Base-by-base conservation (phyloP, 495 filamentous ascomycete species). In the Glarea lozoyensis region DNA sequence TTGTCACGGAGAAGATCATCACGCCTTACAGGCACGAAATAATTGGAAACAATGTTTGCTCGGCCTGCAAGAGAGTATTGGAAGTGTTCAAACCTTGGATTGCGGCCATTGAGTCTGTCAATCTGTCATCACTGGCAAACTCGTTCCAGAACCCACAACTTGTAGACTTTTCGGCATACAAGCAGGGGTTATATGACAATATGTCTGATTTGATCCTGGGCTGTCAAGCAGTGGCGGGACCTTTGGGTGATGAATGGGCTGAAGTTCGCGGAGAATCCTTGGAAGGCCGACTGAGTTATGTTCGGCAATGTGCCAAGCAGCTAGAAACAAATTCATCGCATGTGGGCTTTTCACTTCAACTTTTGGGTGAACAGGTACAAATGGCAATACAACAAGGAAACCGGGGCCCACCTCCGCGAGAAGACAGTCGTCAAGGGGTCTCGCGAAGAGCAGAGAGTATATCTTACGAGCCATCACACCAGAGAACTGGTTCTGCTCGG, bases 181-280 rank as follows among this genome's bases (percentile, higher is more conserved):
- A 96, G 64, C 92, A 98, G 57, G 78, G 80, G 45, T 64, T 93
- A 23, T 96, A 96, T 58, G 92, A 97, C 63, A 81, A 84, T 16
- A 83, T 94, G 46, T 87, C 86, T 32, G 92, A 98, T 56, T 73
- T 98, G 33, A 63, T 96, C 10, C 57, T 95, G 15, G 78, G 81
- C 42, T 94, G 88, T 58, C 90, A 97, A 60, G 78, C 79, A 6
- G 80, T 96, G 10, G 82, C 89, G 10, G 84, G 86, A 11, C 90
- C 93, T 24, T 66, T 98, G 21, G 84, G 81, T 10, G 92, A 98
- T 58, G 92, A 98, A 61, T 98, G 92, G 92, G 77, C 88, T 16
- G 88, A 93, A 52, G 65, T 84, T 10, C 78, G 89, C n/a, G 87
- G 88, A 2, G 86, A 90, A 55, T 84, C 89, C 12, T 69, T 98